Evolutionary conservation across 2,329 filamentous ascomycete species (phyloP).

Genomic region (Ophiognomonia clavigignenti-juglandacearum): DNA sequence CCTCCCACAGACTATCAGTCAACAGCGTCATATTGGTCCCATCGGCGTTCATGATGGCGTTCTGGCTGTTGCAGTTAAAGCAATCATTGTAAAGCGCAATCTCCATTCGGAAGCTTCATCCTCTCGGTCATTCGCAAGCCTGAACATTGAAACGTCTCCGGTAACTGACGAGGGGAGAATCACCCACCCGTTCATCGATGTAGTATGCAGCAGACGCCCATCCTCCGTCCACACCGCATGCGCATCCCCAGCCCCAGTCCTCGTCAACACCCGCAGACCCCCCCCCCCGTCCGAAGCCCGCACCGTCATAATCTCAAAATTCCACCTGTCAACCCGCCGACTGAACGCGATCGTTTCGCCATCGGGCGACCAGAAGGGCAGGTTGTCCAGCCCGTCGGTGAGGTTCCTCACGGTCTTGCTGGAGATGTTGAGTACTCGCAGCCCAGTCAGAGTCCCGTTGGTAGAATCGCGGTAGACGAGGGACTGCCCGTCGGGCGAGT

Average conservation of each 20-base stretch:
- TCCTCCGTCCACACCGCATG: constrained; percentile 38
- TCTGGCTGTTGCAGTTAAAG: constrained; percentile 39
- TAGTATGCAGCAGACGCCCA: constrained; percentile 34
- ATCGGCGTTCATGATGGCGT: constrained; percentile 37
- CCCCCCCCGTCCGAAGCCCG: constrained; percentile 33
- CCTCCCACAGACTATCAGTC: constrained; percentile 27
- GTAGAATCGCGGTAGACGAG: constrained; percentile 27
- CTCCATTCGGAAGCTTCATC: constrained; percentile 37
- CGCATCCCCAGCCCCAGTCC: constrained; percentile 33
- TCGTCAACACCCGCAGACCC: constrained; percentile 28
- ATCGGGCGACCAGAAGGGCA: constrained; percentile 32
- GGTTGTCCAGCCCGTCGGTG: constrained; percentile 31
- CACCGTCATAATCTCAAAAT: constrained; percentile 33
- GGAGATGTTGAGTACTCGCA: constrained; percentile 13
- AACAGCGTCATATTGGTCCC: constrained; percentile 26
- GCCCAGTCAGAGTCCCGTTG: neutral
- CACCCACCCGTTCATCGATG: constrained; percentile 37
- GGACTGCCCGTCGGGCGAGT: constrained; percentile 29
- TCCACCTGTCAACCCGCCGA: constrained; percentile 20
- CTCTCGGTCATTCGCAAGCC: too few species aligned
- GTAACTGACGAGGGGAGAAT: too few species aligned
- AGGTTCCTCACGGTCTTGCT: constrained; percentile 16
- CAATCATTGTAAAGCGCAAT: constrained; percentile 33
- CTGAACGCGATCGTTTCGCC: constrained; percentile 31
- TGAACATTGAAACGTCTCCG: too few species aligned